Conservation (phyloP, 441 rosid species). For the Omphalea diandra region DNA sequence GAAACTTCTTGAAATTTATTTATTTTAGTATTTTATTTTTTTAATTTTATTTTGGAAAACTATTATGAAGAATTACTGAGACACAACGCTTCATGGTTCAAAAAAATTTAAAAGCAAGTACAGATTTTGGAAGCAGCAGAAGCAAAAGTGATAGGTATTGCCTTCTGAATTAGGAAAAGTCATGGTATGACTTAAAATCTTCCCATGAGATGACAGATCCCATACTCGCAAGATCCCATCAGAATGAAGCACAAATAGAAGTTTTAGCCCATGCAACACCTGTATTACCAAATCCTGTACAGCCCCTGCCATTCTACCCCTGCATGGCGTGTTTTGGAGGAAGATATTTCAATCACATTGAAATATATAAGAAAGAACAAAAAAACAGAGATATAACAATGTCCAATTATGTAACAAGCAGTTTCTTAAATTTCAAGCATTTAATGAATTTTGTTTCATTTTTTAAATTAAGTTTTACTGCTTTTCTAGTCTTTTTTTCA, state of each 20-base stretch:
- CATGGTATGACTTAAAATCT: conserved; percentile 56
- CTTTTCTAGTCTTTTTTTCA: neutral
- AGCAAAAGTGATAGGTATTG: conserved; percentile 32
- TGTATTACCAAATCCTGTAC: conserved; percentile 65
- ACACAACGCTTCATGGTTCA: neutral
- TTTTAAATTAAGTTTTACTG: neutral
- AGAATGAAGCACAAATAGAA: conserved; percentile 65
- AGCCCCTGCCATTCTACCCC: conserved; percentile 63
- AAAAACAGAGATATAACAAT: conserved; percentile 4
- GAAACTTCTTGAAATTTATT: too few species aligned
- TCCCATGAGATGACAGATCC: conserved; percentile 58
- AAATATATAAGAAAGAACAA: conserved; percentile 2
- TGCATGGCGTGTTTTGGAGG: conserved; percentile 34
- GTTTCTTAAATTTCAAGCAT: neutral
- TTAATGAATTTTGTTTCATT: neutral
- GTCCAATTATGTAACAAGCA: neutral
- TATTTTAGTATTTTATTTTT: too few species aligned
- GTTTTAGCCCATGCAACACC: conserved; percentile 48
- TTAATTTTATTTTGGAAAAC: neutral
- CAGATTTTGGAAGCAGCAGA: conserved; percentile 12
- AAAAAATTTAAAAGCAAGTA: neutral
- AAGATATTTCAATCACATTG: conserved; percentile 5
- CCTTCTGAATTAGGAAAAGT: conserved; percentile 59
- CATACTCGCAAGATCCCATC: conserved; percentile 73
- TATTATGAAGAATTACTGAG: neutral